Conservation (phyloP, 2,329 filamentous ascomycete genomes). For the Fusarium subtropicale region DNA sequence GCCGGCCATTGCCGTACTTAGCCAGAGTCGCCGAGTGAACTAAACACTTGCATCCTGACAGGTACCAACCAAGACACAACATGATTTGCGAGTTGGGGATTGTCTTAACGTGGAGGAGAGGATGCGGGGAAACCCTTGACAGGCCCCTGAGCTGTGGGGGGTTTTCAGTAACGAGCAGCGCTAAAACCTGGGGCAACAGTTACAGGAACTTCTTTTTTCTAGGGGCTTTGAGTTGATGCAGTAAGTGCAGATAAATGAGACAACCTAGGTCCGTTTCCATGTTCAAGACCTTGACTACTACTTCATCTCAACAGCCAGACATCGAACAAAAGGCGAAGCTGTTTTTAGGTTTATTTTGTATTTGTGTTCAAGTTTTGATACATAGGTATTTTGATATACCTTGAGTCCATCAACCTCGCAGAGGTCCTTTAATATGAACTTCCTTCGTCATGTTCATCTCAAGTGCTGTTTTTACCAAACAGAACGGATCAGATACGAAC, state of each 20-base stretch:
- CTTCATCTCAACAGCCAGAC: neutral
- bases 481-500: slow-evolving; percentile 28
- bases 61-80: slow-evolving; percentile 1
- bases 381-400: slow-evolving; percentile 13
- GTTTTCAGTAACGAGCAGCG: neutral
- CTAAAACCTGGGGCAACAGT: slow-evolving; percentile 31
- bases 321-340: neutral
- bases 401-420: slow-evolving; percentile 25
- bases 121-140: slow-evolving; percentile 37
- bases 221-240: neutral
- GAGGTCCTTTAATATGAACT: slow-evolving; percentile 15
- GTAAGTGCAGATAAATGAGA: neutral
- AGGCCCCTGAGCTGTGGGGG: slow-evolving; percentile 15
- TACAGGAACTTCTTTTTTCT: neutral
- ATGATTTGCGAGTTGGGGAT: slow-evolving; percentile 21
- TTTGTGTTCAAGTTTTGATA: slow-evolving; percentile 27
- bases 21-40: slow-evolving; percentile 41
- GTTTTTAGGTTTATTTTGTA: slow-evolving; percentile 21
- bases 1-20: slow-evolving; percentile 55
- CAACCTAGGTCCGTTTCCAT: neutral
- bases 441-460: slow-evolving; percentile 8
- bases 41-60: neutral
- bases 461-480: slow-evolving; percentile 16
- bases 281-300: neutral
- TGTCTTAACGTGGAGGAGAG: neutral